These are phyloP conservation scores for Aspergillus caelatus DNA, from an alignment of 2,329 filamentous ascomycete genomes.

Conservation along the genomic window DNA sequence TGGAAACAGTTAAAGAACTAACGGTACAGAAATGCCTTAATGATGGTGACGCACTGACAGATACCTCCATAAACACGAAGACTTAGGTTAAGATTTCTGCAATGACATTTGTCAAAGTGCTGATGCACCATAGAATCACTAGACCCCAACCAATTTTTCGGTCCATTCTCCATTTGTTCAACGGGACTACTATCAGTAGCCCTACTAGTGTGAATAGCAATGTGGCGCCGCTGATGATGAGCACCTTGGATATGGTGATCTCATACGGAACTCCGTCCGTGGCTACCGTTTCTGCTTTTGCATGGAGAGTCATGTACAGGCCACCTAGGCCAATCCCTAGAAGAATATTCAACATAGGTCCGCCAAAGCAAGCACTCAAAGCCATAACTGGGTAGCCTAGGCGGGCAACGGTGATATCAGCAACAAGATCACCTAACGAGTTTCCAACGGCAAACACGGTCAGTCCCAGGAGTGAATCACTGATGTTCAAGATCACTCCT, in stretches of 20 bases:
- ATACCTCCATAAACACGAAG: neutral
- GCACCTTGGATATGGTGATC: conserved; percentile 79
- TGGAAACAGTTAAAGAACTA: neutral
- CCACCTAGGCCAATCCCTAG: conserved; percentile 92
- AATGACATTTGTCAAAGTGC: conserved; percentile 78
- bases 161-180: conserved; percentile 85
- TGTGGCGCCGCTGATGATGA: conserved; percentile 83
- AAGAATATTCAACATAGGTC: conserved; percentile 95
- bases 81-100: conserved; percentile 64
- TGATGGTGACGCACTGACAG: neutral
- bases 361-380: conserved; percentile 91
- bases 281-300: conserved; percentile 18
- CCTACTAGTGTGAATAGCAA: conserved; percentile 78
- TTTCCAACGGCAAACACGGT: conserved; percentile 98
- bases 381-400: conserved; percentile 98
- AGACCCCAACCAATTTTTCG: conserved; percentile 78
- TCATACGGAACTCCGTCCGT: conserved; percentile 63
- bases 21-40: neutral
- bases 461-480: conserved; percentile 89
- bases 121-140: conserved; percentile 77
- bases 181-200: conserved; percentile 77
- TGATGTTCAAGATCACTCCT: conserved; percentile 89
- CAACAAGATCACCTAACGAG: conserved; percentile 89
- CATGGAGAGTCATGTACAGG: conserved; percentile 78
- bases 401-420: conserved; percentile 89